A percentile compares a stretch with the other conserved stretches of the same genome.
Conservation (phyloP, 1,139 yeast genomes). For the Saccharomyces hybrid region DNA sequence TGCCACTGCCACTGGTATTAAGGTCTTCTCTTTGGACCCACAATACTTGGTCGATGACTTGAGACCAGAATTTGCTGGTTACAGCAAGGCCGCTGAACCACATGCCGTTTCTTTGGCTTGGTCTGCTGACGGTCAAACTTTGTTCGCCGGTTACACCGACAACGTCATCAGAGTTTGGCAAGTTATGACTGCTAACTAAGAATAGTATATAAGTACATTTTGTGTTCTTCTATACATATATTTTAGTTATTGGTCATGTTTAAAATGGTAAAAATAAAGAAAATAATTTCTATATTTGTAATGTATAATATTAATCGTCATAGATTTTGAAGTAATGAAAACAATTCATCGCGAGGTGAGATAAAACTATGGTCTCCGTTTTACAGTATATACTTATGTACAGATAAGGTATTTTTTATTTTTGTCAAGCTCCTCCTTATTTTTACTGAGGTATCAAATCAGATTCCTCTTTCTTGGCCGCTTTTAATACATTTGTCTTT, state of each 20-base stretch:
- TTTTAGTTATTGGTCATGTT: conserved; percentile 11
- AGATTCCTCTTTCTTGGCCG: conserved; percentile 7
- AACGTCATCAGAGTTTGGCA: conserved; percentile 99
- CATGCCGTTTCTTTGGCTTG: conserved; percentile 97
- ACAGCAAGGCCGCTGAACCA: conserved; percentile 92
- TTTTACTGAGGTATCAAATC: background rate
- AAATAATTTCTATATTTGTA: background rate
- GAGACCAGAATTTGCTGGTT: conserved; percentile 93
- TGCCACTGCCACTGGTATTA: conserved; percentile 96
- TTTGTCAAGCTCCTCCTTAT: background rate
- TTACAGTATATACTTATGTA: background rate
- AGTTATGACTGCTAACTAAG: conserved; percentile 84
- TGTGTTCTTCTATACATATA: conserved; percentile 7
- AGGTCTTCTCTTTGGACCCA: conserved; percentile 97
- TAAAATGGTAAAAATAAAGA: background rate
- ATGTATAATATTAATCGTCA: conserved; percentile 1
- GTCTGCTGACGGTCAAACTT: conserved; percentile 99
- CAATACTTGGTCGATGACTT: conserved; percentile 94
- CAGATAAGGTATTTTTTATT: background rate
- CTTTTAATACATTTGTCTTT: conserved; percentile 30
- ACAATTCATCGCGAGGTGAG: background rate
- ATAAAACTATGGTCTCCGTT: background rate
- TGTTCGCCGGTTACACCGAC: conserved; percentile 99
- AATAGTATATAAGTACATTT: conserved; percentile 5
- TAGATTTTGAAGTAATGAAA: background rate